Base-by-base conservation (phyloP, 2,329 filamentous ascomycete species). In the Ophiostoma angusticollis region DNA sequence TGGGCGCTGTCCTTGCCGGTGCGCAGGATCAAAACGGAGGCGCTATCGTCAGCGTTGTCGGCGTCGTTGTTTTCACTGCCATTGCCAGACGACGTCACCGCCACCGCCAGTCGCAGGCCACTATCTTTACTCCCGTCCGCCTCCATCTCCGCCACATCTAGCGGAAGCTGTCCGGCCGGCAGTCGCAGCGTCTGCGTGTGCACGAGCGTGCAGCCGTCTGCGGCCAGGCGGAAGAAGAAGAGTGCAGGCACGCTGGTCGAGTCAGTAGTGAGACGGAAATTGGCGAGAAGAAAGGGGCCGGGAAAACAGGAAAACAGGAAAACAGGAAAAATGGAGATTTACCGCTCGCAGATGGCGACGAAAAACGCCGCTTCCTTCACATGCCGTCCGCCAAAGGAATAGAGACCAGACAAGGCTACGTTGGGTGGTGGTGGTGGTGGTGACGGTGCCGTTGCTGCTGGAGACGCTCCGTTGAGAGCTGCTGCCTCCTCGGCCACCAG, bases 161-260 rank as follows among this genome's bases (percentile, higher is more conserved):
- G 67, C 1, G 77, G 70, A 11, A 48, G 38, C 23, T 38, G 37
- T 7, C 80, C 80, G 3, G 67, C 62, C 5, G 38, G 38, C 31
- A 84, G 56, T 28, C 63, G 56, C 38, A 84, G 51, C 36, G 67
- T 68, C 32, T 66, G 58, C 7, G 57, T 55, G 44, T 70, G 61
- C 8, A 61, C 55, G 29, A 84, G 61, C 12, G 53, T 57, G 44
- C 68, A 68, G 34, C 43, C 44, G 35, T 70, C 55, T 1, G 54
- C 44, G n/a, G 56, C 55, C 27, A 81, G 62, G n/a, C 60, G 58
- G 60, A 80, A 82, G 40, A 71, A 60, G 56, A 89, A 77, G 8
- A 93, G 59, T 29, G 69, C 81, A 42, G 75, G 70, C 39, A 71
- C 54, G 25, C 68, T 75, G 45, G 22, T 17, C 2, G 19, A 23